Base-by-base conservation (phyloP, 2,329 filamentous ascomycete species). In the Sporothrix schenckii region DNA sequence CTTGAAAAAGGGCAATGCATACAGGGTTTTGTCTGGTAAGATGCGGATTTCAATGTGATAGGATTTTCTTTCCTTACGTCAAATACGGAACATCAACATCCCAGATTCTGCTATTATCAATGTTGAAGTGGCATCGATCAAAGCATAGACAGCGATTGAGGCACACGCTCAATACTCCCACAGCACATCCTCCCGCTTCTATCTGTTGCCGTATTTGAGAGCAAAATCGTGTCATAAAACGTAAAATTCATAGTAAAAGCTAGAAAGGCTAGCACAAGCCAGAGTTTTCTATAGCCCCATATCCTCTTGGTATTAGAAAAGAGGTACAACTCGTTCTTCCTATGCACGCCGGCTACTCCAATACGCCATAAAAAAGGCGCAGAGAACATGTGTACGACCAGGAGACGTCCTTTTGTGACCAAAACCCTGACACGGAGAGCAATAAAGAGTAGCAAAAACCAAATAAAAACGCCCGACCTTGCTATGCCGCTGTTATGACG, bases 281-380 rank as follows among this genome's bases (percentile, higher is more conserved):
- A 44, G 14, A 44, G 49, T 50, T 50, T 50, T 50, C 19, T n/a
- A 49, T 30, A 49, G 30, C 60, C 58, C 58, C 58, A 61, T n/a
- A n/a, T 16, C 52, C 24, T 50, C 49, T 50, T n/a, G 49, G 21
- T 10, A 39, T 39, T 19, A 58, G 14, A 58, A 19, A 39, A 19
- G 19, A 41, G 30, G 54, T 19, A 30, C 3, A 27, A 10, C 52
- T 58, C 54, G 10, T 13, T 41, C 41, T n/a, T 21, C 54, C 16
- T 58, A 34, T 34, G 54, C 54, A 39, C 54, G 30, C 54, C 30
- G 30, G 30, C 30, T 58, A 58, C 54, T 39, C 39, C 39, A 61
- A 44, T 27, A 27, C 58, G 11, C 58, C 58, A 13, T 24, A 24
- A 3, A 27, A 44, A 47, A 61, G 24, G 39, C 41, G 34, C 44